Base-by-base conservation (phyloP, 805 yeast species). In the Candida nitratophila region DNA sequence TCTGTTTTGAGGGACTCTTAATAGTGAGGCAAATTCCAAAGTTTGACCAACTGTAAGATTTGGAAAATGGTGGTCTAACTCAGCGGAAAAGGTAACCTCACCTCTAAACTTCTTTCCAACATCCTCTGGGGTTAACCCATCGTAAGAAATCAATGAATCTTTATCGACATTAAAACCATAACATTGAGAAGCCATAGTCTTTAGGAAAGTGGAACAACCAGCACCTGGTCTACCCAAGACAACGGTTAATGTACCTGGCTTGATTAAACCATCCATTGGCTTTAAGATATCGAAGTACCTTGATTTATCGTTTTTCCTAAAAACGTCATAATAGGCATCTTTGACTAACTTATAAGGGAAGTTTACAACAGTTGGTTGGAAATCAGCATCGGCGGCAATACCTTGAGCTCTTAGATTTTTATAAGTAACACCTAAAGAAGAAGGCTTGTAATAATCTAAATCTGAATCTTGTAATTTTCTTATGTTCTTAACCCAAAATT, bases 401-500 rank as follows among this genome's bases (percentile, higher is more conserved):
- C 88, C 89, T 49, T 62, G 73, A 3, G 83, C 85, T 46, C 82
- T 58, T 53, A 82, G 64, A 53, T 80, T 63, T 46, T 71, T 70
- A 69, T 77, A 81, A 11, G 77, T 76, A 46, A 83, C 61, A 20
- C 86, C 84, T 50, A 83, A 63, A 16, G 74, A 66, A 27, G 79
- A 68, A 19, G 82, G 84, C 55, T 75, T 79, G 57, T 76, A 82
- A 61, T 77, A 77, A 21, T 81, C 86, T 0, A 77, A 76, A 52
- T 83, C 84, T 2, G 71, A 55, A 32, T 69, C 70, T 50, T 64
- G 60, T 46, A 82, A 55, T 47, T 75, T 76, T 47, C 80, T 68
- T 64, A 80, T 59, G 52, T 82, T 82, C 55, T 78, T 78, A 44
- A 82, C 79, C 89, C 89, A 82, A 44, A 72, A 75, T 53, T 73